Evolutionary conservation across 2,329 filamentous ascomycete genomes (phyloP).

Genomic region (Stachybotrys chartarum): DNA sequence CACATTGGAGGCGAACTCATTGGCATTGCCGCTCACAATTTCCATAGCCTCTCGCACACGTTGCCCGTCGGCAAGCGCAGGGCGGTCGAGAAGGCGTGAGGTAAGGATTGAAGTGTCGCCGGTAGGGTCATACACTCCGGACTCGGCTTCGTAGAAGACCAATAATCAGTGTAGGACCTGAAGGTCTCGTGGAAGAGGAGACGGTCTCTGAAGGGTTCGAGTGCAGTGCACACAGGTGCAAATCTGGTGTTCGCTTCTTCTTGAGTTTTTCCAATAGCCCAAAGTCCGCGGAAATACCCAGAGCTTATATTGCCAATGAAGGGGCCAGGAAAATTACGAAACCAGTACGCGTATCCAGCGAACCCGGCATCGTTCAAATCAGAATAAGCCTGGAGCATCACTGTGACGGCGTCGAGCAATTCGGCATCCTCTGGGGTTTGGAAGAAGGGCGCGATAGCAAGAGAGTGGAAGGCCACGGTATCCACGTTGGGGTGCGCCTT

Average conservation of each 20-base stretch:
- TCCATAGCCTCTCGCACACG: slow-evolving; percentile 15
- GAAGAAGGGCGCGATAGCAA: slow-evolving; percentile 12
- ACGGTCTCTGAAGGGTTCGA: slow-evolving; percentile 9
- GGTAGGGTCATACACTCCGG: slow-evolving; percentile 12
- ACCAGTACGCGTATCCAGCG: slow-evolving; percentile 20
- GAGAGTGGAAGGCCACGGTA: slow-evolving; percentile 13
- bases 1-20: slow-evolving; percentile 13
- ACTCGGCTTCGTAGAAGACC: slow-evolving; percentile 20
- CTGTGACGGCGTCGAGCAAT: slow-evolving; percentile 15
- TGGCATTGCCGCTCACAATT: slow-evolving; percentile 14
- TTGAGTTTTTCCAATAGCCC: slow-evolving; percentile 16
- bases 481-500: slow-evolving; percentile 22
- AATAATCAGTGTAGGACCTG: slow-evolving; percentile 18
- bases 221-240: slow-evolving; percentile 8
- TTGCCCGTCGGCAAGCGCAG: slow-evolving; percentile 10
- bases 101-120: slow-evolving; percentile 15
- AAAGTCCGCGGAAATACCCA: slow-evolving; percentile 19
- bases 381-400: slow-evolving; percentile 21
- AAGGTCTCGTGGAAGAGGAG: slow-evolving; percentile 14
- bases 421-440: slow-evolving; percentile 14
- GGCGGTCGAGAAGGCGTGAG: slow-evolving; percentile 18
- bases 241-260: slow-evolving; percentile 13
- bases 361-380: slow-evolving; percentile 22
- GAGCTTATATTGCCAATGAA: slow-evolving; percentile 16
- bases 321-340: slow-evolving; percentile 12